Base-by-base conservation (phyloP, 2,329 filamentous ascomycete species). In the Teratosphaeria zuluensis region DNA sequence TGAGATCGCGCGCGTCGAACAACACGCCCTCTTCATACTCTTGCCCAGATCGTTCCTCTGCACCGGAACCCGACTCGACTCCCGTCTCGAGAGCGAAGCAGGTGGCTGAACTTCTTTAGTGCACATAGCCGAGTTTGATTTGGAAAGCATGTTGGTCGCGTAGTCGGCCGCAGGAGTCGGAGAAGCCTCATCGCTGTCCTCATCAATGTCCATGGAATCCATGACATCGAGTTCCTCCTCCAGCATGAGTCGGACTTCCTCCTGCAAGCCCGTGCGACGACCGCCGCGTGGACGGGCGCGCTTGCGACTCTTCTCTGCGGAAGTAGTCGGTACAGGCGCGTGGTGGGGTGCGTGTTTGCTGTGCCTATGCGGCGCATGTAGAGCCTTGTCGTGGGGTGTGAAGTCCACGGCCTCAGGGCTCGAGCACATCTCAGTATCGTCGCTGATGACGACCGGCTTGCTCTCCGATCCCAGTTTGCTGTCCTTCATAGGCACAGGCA, bases 171-270 rank as follows among this genome's bases (percentile, higher is more conserved):
- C 68, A 46, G 65, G 66, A 21, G 66, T 66, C 53, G 65, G 66
- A 51, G 66, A 66, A 42, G 58, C 61, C 56, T 62, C 55, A 55
- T 63, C 59, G 35, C 58, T 54, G 30, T 58, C 57, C 55, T 59
- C 51, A 21, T 67, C 64, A 54, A 66, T 61, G 30, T 67, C 65
- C 42, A 68, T 58, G 42, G 69, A 67, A 58, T 65, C 64, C 33
- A 63, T 57, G 16, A 65, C 63, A 46, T 67, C 65, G 11, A 63
- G 60, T 24, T 65, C 65, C 56, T 70, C 68, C 57, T 69, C 66
- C 46, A 72, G 65, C 54, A 68, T 58, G 52, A 68, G 63, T 42
- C 70, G 70, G 12, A 72, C 68, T 62, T 72, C 70, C 62, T 71
- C 67, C 60, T 72, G 69, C 56, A 72, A 65, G 53, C 70, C 67